Evolutionary conservation across 768 basidiomycete species (phyloP).

Genomic region (Exidia glandulosa): DNA sequence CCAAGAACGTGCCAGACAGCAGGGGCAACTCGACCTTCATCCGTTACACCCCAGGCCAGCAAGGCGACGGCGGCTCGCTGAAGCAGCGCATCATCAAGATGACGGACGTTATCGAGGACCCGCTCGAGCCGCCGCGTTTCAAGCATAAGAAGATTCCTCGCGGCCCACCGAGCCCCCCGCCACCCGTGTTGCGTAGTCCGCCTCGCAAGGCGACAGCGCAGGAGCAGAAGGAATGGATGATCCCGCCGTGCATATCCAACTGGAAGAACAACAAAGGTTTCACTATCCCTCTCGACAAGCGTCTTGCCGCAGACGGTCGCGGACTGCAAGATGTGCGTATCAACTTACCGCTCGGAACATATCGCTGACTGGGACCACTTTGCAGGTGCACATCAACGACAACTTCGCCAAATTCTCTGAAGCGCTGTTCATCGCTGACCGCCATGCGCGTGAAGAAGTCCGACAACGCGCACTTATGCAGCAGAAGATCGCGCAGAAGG

Average conservation of each 20-base stretch:
- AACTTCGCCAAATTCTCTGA: conserved; percentile 99
- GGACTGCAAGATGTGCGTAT: conserved; percentile 87
- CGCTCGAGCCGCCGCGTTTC: conserved; percentile 91
- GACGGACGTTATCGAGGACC: conserved; percentile 96
- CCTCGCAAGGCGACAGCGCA: conserved; percentile 92
- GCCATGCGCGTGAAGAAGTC: conserved; percentile 97
- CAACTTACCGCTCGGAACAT: background rate
- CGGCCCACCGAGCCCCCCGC: conserved; percentile 92
- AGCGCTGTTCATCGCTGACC: conserved; percentile 86
- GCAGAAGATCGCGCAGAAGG: conserved; percentile 96
- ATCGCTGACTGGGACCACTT: background rate
- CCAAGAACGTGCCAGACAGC: conserved; percentile 82
- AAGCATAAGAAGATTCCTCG: conserved; percentile 99
- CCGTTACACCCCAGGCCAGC: conserved; percentile 91
- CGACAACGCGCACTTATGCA: conserved; percentile 95
- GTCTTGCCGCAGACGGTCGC: conserved; percentile 94
- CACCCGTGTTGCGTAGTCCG: conserved; percentile 89
- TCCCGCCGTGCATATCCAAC: conserved; percentile 97
- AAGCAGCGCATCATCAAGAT: conserved; percentile 99
- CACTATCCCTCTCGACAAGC: conserved; percentile 96
- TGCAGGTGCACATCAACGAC: conserved; percentile 97
- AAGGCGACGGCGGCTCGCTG: conserved; percentile 46
- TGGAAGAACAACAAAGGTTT: conserved; percentile 99
- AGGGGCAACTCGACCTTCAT: conserved; percentile 83
- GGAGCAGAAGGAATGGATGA: conserved; percentile 99